Percentiles rank a stretch among this genome's conserved stretches.
phyloP scores from a whole-genome alignment of 768 basidiomycete genomes.

The Trametes meyenii region DNA sequence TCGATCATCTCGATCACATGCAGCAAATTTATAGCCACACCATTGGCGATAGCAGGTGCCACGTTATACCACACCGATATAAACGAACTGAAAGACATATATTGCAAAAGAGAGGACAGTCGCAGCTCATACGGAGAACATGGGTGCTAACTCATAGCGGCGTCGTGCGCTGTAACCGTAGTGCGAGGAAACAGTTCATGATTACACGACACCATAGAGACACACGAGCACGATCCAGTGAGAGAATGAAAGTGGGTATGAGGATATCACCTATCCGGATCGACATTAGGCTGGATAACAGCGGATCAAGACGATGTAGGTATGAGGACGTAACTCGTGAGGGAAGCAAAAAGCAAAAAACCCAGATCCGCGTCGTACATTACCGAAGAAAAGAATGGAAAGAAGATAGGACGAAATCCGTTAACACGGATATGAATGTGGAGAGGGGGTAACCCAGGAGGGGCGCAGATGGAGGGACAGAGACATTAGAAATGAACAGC shows the following conservation, averaged over 20 bases:
- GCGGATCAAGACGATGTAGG: slow-evolving; percentile 49
- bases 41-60: no score
- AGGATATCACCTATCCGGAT: slow-evolving; percentile 31
- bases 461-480: slow-evolving; percentile 24
- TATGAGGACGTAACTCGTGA: slow-evolving; percentile 52
- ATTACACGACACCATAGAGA: slow-evolving; percentile 64
- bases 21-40: background rate
- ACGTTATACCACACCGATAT: background rate
- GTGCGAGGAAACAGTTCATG: slow-evolving; percentile 34
- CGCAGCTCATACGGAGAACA: slow-evolving; percentile 10
- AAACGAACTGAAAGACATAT: slow-evolving; percentile 12
- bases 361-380: slow-evolving; percentile 57
- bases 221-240: slow-evolving; percentile 54
- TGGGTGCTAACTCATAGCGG: slow-evolving; percentile 7
- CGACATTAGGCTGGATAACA: slow-evolving; percentile 61
- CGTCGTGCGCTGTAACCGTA: slow-evolving; percentile 17
- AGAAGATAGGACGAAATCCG: slow-evolving; percentile 32
- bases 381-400: slow-evolving; percentile 42
- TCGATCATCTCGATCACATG: slow-evolving; percentile 15
- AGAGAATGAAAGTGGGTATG: slow-evolving; percentile 49
- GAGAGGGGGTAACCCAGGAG: slow-evolving; percentile 33
- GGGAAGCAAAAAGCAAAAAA: slow-evolving; percentile 46
- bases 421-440: slow-evolving; percentile 36
- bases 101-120: slow-evolving; percentile 21
- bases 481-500: slow-evolving; percentile 33